A percentile compares a stretch with the other conserved stretches of the same genome.
phyloP scores from a whole-genome alignment of 1,139 yeast species.

The Magnusiomyces tetraspermus region DNA sequence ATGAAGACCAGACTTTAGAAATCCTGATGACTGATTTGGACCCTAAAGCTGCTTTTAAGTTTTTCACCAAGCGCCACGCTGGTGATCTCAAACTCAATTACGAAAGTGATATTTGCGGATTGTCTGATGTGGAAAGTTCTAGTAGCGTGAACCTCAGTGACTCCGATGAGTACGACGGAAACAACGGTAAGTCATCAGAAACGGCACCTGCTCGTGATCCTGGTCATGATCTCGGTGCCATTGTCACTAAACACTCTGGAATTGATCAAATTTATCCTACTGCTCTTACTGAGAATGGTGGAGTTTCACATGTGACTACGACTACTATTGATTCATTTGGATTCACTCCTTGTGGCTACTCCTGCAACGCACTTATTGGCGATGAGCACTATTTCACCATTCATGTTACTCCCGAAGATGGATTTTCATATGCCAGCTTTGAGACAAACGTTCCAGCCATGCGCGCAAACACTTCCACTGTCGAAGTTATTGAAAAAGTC shows the following conservation, averaged over 20 bases:
- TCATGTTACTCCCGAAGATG: conserved; percentile 89
- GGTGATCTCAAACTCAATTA: conserved; percentile 27
- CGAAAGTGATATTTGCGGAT: conserved; percentile 25
- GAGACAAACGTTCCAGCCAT: conserved; percentile 70
- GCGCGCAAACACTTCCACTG: conserved; percentile 38
- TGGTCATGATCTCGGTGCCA: conserved; percentile 67
- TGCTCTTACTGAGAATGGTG: conserved; percentile 16
- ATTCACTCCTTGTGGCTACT: conserved; percentile 93
- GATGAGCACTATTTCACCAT: conserved; percentile 69
- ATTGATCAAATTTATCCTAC: conserved; percentile 51
- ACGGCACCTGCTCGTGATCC: conserved; percentile 38
- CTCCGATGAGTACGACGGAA: neutral
- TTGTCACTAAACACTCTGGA: conserved; percentile 53
- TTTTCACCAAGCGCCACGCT: conserved; percentile 51
- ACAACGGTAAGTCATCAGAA: conserved; percentile 3
- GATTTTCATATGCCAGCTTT: conserved; percentile 94
- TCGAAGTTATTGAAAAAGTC: conserved; percentile 45
- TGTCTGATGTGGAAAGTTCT: conserved; percentile 7
- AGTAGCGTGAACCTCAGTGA: neutral
- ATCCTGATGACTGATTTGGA: conserved; percentile 83
- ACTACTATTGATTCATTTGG: conserved; percentile 68
- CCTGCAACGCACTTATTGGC: conserved; percentile 65
- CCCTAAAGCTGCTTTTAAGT: conserved; percentile 48
- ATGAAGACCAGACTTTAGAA: conserved; percentile 73
- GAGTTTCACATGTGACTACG: conserved; percentile 8